phyloP scores from a whole-genome alignment of 768 basidiomycete species.

The Pleurotus citrinopileatus region DNA sequence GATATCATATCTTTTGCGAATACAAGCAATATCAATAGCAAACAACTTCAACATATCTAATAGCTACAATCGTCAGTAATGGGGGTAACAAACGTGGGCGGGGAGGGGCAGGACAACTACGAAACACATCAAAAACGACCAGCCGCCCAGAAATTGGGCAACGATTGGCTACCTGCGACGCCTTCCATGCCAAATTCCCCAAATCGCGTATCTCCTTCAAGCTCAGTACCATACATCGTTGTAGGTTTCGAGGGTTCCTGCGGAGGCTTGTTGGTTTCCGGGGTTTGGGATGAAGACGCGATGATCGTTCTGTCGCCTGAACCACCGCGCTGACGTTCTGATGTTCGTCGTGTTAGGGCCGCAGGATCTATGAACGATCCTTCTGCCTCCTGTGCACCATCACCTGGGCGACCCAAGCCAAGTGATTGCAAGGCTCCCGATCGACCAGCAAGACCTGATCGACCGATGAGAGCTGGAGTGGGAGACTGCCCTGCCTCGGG shows the following conservation, averaged over 20 bases:
- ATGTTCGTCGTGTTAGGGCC: slow-evolving; percentile 28
- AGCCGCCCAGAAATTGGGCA: slow-evolving; percentile 51
- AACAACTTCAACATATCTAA: neutral
- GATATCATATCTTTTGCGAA: too few species aligned
- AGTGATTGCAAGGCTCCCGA: slow-evolving; percentile 38
- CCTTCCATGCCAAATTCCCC: slow-evolving; percentile 83
- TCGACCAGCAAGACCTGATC: neutral
- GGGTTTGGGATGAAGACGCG: neutral
- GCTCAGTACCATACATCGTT: slow-evolving; percentile 84
- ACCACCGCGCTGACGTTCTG: slow-evolving; percentile 18
- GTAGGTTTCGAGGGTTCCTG: slow-evolving; percentile 46
- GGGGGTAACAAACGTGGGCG: too few species aligned
- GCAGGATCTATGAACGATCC: slow-evolving; percentile 39
- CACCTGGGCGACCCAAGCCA: slow-evolving; percentile 40
- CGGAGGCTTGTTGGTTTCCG: slow-evolving; percentile 8
- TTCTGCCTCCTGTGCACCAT: slow-evolving; percentile 25
- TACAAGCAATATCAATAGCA: neutral
- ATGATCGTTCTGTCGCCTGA: slow-evolving; percentile 47
- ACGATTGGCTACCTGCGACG: slow-evolving; percentile 49
- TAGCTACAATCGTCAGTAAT: neutral
- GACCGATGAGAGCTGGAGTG: slow-evolving; percentile 33
- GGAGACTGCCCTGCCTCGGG: slow-evolving; percentile 38
- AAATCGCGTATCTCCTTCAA: slow-evolving; percentile 80
- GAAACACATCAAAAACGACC: slow-evolving; percentile 36
- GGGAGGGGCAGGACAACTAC: too few species aligned